Percentiles rank a stretch among this genome's conserved stretches.
Evolutionary conservation across 140 eudicot species (phyloP).

Genomic region (Bidens hawaiensis): DNA sequence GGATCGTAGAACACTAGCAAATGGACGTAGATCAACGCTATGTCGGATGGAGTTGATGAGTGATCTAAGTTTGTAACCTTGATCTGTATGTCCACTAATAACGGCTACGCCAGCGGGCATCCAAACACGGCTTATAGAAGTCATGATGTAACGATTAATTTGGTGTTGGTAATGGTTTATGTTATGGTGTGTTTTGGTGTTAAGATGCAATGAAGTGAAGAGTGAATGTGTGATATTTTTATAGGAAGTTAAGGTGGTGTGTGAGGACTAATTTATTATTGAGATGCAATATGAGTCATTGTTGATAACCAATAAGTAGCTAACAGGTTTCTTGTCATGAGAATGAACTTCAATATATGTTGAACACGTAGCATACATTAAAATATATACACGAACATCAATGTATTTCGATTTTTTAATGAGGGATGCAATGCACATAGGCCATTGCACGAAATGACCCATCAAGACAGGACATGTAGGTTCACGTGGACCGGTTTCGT

Average conservation of each 20-base stretch:
- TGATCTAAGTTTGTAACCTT: conserved; percentile 38
- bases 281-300: conserved; percentile 22
- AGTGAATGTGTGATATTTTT: neutral
- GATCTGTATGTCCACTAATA: conserved; percentile 40
- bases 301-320: conserved; percentile 3
- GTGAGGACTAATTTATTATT: neutral
- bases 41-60: conserved; percentile 34
- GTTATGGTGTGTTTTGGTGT: neutral
- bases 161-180: neutral
- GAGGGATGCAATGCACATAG: neutral
- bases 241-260: neutral
- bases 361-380: neutral
- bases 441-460: neutral
- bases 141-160: conserved; percentile 19
- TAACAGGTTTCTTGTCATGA: neutral
- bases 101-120: conserved; percentile 48
- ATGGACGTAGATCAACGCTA: conserved; percentile 42
- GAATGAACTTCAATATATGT: neutral
- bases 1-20: conserved; percentile 31
- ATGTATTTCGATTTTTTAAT: neutral
- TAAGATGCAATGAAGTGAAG: neutral
- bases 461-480: neutral
- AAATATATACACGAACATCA: neutral
- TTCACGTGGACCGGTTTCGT: neutral
- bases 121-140: conserved; percentile 40